phyloP scores from a whole-genome alignment of 1,284 basidiomycete genomes.

The Pterulicium gracile region DNA sequence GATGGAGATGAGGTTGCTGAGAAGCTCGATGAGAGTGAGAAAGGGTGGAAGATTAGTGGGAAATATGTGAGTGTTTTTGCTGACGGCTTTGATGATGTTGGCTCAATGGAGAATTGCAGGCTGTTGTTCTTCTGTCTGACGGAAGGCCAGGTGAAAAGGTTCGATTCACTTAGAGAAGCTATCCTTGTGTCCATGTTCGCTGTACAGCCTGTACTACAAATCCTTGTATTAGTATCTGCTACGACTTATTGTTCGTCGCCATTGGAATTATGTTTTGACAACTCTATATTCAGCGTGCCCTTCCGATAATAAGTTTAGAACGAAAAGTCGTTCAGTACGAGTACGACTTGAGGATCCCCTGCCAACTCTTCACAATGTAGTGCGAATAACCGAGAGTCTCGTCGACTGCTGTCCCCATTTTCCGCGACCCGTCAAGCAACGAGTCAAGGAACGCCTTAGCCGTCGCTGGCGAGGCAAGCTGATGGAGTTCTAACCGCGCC shows the following conservation, averaged over 20 bases:
- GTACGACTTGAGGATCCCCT: conserved; percentile 53
- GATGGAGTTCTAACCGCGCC: conserved; percentile 49
- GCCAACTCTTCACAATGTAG: conserved; percentile 59
- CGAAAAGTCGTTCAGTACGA: no score
- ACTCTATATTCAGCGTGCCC: no score
- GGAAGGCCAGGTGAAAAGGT: conserved; percentile 80
- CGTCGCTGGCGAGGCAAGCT: conserved; percentile 57
- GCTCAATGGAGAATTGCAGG: conserved; percentile 36
- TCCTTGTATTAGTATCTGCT: no score
- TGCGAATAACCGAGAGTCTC: conserved; percentile 42
- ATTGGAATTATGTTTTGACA: no score
- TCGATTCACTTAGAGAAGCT: conserved; percentile 55
- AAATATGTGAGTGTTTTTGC: conserved; percentile 66
- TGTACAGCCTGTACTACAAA: not conserved
- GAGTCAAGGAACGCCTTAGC: conserved; percentile 52
- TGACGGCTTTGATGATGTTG: conserved; percentile 5
- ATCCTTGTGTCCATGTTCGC: no score
- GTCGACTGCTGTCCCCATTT: conserved; percentile 29
- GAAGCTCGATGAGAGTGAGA: conserved; percentile 77
- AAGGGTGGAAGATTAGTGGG: conserved; percentile 95
- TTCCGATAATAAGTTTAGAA: no score
- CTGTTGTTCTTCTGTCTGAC: conserved; percentile 77
- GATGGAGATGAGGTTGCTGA: conserved; percentile 70
- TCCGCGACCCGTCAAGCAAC: conserved; percentile 37
- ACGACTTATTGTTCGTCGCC: no score